Percentiles rank a stretch among this genome's conserved stretches.
Evolutionary conservation across 2,329 filamentous ascomycete genomes (phyloP).

Genomic region (Chalara sp.): DNA sequence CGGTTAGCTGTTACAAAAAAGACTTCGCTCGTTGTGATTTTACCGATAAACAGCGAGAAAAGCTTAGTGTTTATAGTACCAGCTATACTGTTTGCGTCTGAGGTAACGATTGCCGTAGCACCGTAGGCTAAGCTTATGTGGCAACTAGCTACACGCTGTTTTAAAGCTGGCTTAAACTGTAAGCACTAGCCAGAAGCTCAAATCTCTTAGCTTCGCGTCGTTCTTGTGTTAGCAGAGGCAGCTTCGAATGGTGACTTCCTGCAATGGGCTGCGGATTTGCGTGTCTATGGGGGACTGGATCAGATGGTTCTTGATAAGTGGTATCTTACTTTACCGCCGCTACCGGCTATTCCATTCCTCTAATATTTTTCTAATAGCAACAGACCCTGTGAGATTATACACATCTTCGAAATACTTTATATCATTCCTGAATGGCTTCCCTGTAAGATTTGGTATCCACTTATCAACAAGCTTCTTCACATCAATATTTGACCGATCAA

Average conservation of each 20-base stretch:
- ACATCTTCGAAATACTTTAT: conserved; percentile 99
- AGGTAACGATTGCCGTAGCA: conserved; percentile 4
- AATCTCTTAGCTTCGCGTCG: background rate
- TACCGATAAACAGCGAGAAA: conserved; percentile 3
- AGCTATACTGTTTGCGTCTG: background rate
- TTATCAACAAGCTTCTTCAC: conserved; percentile 95
- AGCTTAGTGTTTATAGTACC: conserved; percentile 4
- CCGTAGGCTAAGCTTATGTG: conserved; percentile 2
- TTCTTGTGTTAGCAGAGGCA: conserved; percentile 4
- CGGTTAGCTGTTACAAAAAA: no score
- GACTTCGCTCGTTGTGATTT: no score
- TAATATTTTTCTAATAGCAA: conserved; percentile 27
- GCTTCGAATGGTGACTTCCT: conserved; percentile 1
- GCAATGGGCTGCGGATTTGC: conserved; percentile 1
- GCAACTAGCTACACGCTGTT: background rate
- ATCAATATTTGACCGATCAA: conserved; percentile 98
- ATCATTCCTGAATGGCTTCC: conserved; percentile 87
- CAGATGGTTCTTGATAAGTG: conserved; percentile 7
- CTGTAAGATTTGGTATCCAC: conserved; percentile 98
- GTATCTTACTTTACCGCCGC: conserved; percentile 2
- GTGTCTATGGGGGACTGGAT: background rate
- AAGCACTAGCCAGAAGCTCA: conserved; percentile 1
- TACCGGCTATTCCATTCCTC: conserved; percentile 26
- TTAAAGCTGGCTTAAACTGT: background rate
- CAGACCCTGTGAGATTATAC: conserved; percentile 77